Conservation (phyloP, 2,329 filamentous ascomycete species). For the Alternaria sp. region DNA sequence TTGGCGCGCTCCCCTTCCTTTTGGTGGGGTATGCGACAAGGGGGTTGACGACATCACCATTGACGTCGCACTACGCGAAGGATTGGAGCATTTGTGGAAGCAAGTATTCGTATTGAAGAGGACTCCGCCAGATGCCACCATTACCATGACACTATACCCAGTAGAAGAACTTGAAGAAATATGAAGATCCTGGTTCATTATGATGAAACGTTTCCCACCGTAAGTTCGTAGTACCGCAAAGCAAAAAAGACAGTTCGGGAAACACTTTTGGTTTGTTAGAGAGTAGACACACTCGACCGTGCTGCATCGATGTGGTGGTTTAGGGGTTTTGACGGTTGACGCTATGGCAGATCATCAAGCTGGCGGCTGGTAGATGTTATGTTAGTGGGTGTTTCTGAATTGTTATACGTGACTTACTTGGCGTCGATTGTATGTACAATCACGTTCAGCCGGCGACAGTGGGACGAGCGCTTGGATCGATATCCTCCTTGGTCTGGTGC, state of each 20-base stretch:
- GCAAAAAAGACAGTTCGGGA: background rate
- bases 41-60: conserved; percentile 6
- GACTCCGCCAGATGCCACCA: background rate
- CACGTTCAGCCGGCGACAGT: conserved; percentile 10
- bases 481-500: conserved; percentile 38
- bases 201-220: background rate
- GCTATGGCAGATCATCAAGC: background rate
- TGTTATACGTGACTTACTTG: background rate
- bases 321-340: background rate
- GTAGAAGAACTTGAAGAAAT: background rate
- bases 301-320: background rate
- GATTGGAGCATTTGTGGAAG: background rate
- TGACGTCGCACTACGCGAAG: background rate
- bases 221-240: background rate
- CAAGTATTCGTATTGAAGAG: background rate
- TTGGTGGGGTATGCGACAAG: conserved; percentile 14
- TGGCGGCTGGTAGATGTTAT: background rate
- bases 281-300: background rate
- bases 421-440: background rate
- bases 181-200: background rate
- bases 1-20: conserved; percentile 8
- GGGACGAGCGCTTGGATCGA: conserved; percentile 29
- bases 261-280: conserved; percentile 7
- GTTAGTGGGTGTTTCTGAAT: background rate
- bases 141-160: background rate